phyloP scores from a whole-genome alignment of 164 flowering plant species.

The Annona cherimola region DNA sequence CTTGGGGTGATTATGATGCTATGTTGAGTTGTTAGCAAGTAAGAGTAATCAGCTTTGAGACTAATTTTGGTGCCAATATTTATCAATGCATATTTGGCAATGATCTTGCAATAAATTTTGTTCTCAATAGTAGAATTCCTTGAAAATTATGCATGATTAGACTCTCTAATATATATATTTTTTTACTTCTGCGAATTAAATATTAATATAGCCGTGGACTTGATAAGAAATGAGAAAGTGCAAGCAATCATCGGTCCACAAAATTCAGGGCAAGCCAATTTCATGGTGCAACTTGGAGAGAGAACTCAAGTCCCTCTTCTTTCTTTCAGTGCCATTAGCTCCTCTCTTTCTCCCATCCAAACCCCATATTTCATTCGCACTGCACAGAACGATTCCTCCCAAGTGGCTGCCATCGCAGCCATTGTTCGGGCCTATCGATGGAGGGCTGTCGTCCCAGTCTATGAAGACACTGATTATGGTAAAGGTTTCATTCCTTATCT shows the following conservation, averaged over 20 bases:
- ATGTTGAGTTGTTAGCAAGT: too few relatives aligned
- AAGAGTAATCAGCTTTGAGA: too few relatives aligned
- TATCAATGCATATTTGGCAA: too few relatives aligned
- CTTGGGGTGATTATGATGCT: too few relatives aligned
- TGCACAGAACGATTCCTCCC: constrained; percentile 14
- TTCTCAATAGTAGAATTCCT: too few relatives aligned
- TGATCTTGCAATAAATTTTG: too few relatives aligned
- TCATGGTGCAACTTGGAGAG: constrained; percentile 15
- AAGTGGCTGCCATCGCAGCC: constrained; percentile 20
- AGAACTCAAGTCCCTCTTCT: constrained; percentile 20
- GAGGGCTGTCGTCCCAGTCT: constrained; percentile 13
- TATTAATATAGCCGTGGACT: constrained; percentile 19
- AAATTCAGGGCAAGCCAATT: constrained; percentile 17
- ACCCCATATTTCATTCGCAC: constrained; percentile 19
- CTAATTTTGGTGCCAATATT: too few relatives aligned
- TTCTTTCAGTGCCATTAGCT: constrained; percentile 16
- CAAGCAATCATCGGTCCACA: constrained; percentile 26
- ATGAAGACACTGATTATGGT: constrained; percentile 22
- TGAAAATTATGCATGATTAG: too few relatives aligned
- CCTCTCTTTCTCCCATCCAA: constrained; percentile 8
- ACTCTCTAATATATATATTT: too few relatives aligned
- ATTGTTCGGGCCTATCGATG: constrained; percentile 13
- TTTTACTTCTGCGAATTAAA: too few relatives aligned
- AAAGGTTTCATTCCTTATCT: constrained; percentile 16
- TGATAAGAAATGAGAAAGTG: constrained; percentile 17